These are phyloP conservation scores for Penicillium janthinellum DNA, from an alignment of 2,329 filamentous ascomycete species.

Conservation along the genomic window DNA sequence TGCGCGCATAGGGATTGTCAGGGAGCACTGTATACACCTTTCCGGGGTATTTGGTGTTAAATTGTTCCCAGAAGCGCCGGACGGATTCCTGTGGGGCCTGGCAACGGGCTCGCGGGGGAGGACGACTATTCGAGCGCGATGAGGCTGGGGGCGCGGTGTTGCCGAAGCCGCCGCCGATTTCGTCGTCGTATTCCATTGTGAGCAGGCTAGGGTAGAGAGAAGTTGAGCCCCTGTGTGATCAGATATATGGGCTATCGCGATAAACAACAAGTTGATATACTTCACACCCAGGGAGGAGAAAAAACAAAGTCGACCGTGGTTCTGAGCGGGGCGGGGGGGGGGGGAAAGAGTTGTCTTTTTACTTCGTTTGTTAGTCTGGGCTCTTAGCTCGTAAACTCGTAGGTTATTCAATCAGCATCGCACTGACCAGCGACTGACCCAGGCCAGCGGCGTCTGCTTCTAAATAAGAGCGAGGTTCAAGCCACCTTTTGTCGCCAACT, in stretches of 20 bases:
- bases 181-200: slow-evolving; percentile 35
- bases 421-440: neutral
- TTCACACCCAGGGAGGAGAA: neutral
- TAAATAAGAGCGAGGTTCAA: neutral
- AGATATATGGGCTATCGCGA: neutral
- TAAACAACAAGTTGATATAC: neutral
- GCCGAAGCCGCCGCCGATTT: slow-evolving; percentile 24
- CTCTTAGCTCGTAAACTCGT: neutral
- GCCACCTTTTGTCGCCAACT: neutral
- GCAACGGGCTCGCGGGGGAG: slow-evolving; percentile 47
- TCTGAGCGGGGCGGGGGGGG: neutral
- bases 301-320: neutral
- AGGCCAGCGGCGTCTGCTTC: neutral
- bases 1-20: slow-evolving; percentile 65
- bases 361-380: neutral
- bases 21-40: slow-evolving; percentile 74
- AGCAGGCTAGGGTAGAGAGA: neutral
- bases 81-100: slow-evolving; percentile 68
- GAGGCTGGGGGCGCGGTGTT: slow-evolving; percentile 30
- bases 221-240: neutral
- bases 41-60: slow-evolving; percentile 69
- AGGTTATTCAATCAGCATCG: neutral
- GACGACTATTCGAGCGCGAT: slow-evolving; percentile 36
- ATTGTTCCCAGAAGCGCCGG: slow-evolving; percentile 73
- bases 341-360: neutral